Base-by-base conservation (phyloP, 2,329 filamentous ascomycete genomes). In the Madurella fahalii region DNA sequence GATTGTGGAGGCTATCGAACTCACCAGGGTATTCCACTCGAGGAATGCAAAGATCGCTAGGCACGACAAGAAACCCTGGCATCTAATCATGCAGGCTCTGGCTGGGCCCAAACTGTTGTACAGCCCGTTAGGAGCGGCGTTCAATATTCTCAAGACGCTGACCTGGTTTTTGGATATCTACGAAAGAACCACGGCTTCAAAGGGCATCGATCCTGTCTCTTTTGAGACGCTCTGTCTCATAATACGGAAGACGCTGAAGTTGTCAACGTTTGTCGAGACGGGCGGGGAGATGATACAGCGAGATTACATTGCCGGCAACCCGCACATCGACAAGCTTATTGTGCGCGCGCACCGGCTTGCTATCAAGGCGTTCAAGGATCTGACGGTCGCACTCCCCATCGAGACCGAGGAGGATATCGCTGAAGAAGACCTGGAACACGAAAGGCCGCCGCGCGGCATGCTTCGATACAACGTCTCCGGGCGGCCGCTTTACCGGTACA, bases 401-500 rank as follows among this genome's bases (percentile, higher is more conserved):
- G 49, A 54, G 16, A 39, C 49, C 13, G 56, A 40, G 4, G 25
- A 70, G 56, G 68, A 47, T 49, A 54, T 52, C 0, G 60, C 63
- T 12, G 34, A 9, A 5, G 37, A 2, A 18, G 41, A 9, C 13
- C 42, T 13, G 5, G 2, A 18, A 15, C 32, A 31, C 13, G 32
- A 16, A 4, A 8, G 52, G 16, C 30, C 25, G 9, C 32, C 44
- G 12, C 39, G n/a, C 11, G 42, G 12, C 2, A 52, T 54, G 8
- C 67, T 79, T 2, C 68, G 77, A 8, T 69, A 74, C 39, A 66
- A 72, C 12, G 71, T 84, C 11, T 67, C 68, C 9, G 76, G 78
- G 7, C 69, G 69, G 17, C 68, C 77, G 39, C 64, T 83, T 1
- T 81, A 87, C 61, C 72, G 74, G 2, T 87, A 88, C 64, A 77